Evolutionary conservation across 2,329 filamentous ascomycete species (phyloP).

Genomic region (Cordyceps cicadae): DNA sequence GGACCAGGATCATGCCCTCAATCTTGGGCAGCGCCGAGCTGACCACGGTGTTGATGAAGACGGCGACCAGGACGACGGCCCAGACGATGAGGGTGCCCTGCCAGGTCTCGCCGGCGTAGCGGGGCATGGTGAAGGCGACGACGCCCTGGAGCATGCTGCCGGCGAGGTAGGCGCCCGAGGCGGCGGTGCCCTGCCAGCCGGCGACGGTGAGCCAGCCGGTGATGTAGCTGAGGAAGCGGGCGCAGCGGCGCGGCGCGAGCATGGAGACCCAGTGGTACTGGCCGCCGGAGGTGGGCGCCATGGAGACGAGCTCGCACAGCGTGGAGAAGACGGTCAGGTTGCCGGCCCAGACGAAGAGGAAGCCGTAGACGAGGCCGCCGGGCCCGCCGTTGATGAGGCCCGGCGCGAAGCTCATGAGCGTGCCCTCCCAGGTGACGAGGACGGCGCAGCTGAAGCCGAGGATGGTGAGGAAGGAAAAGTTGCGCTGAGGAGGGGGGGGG

Average conservation of each 20-base stretch:
- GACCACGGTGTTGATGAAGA: constrained; percentile 28
- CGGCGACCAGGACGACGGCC: constrained; percentile 34
- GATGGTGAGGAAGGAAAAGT: constrained; percentile 42
- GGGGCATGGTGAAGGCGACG: constrained; percentile 30
- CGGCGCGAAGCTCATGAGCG: constrained; percentile 25
- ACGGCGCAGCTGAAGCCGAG: constrained; percentile 45
- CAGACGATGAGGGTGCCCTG: constrained; percentile 24
- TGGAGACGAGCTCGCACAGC: constrained; percentile 34
- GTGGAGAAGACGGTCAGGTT: constrained; percentile 34
- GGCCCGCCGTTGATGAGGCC: constrained; percentile 42
- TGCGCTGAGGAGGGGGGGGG: constrained; percentile 24
- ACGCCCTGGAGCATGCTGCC: constrained; percentile 41
- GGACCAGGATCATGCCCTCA: constrained; percentile 32
- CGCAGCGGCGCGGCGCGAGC: constrained; percentile 36
- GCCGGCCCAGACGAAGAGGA: constrained; percentile 38
- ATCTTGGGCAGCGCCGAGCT: constrained; percentile 26
- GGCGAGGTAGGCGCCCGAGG: constrained; percentile 32
- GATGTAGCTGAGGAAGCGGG: constrained; percentile 47
- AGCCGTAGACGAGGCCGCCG: constrained; percentile 45
- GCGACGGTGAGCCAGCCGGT: constrained; percentile 40
- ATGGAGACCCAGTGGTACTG: constrained; percentile 55
- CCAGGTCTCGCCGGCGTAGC: constrained; percentile 24
- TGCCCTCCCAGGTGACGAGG: constrained; percentile 45
- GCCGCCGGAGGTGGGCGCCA: constrained; percentile 44
- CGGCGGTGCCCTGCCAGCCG: constrained; percentile 33